A percentile compares a stretch with the other conserved stretches of the same genome.
These are phyloP conservation scores for Diaporthe sp. DNA, from an alignment of 2,329 filamentous ascomycete genomes.

Conservation along the genomic window DNA sequence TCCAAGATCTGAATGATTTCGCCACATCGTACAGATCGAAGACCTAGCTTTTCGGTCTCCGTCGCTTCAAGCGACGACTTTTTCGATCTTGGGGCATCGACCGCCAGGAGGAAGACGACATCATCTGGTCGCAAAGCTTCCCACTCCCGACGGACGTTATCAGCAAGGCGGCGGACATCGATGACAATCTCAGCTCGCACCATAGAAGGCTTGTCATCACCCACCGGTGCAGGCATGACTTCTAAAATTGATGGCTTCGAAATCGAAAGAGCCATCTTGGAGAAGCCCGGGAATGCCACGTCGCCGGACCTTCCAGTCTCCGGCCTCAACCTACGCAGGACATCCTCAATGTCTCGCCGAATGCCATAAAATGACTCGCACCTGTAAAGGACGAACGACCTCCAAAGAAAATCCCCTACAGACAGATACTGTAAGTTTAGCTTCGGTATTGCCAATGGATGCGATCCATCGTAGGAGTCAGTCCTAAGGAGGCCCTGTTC, in stretches of 20 bases:
- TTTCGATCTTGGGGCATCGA: constrained; percentile 72
- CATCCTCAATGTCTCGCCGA: constrained; percentile 88
- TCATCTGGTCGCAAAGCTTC: constrained; percentile 89
- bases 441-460: constrained; percentile 91
- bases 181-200: constrained; percentile 89
- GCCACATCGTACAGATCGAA: constrained; percentile 82
- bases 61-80: constrained; percentile 65
- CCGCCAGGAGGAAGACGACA: constrained; percentile 86
- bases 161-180: constrained; percentile 84
- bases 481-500: constrained; percentile 83
- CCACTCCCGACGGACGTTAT: constrained; percentile 87
- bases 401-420: constrained; percentile 96
- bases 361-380: constrained; percentile 95
- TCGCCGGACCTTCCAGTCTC: constrained; percentile 74
- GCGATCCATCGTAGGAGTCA: constrained; percentile 88
- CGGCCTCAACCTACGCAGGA: constrained; percentile 83
- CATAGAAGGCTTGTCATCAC: constrained; percentile 83
- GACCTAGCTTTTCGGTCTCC: constrained; percentile 73
- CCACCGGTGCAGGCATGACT: constrained; percentile 85
- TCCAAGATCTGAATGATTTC: constrained; percentile 90
- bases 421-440: constrained; percentile 96
- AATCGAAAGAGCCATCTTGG: constrained; percentile 92
- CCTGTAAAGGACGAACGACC: constrained; percentile 89
- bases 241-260: constrained; percentile 89
- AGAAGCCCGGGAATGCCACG: constrained; percentile 84